A percentile compares a stretch with the other conserved stretches of the same genome.
Evolutionary conservation across 2,329 filamentous ascomycete genomes (phyloP).

Genomic region (Lojkania enalia): DNA sequence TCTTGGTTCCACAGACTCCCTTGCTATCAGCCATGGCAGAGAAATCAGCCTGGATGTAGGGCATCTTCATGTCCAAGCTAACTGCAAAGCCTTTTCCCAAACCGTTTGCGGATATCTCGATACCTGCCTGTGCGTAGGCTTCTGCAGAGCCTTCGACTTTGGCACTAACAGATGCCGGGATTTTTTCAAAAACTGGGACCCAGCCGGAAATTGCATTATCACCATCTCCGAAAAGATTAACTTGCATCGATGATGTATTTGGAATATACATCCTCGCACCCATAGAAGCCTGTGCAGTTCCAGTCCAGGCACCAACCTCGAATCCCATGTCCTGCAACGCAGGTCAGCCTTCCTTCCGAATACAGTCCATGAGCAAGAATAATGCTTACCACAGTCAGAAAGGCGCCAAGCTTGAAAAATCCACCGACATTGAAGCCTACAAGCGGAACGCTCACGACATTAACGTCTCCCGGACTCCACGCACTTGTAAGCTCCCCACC

Average conservation of each 20-base stretch:
- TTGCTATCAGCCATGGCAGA: constrained; percentile 16
- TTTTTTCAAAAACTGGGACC: constrained; percentile 16
- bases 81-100: constrained; percentile 18
- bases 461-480: constrained; percentile 15
- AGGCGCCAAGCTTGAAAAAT: constrained; percentile 21
- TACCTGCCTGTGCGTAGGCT: constrained; percentile 15
- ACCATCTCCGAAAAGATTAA: constrained; percentile 18
- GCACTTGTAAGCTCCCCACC: constrained; percentile 12
- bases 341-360: not conserved
- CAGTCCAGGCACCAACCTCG: constrained; percentile 16
- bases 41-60: constrained; percentile 22
- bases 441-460: constrained; percentile 20
- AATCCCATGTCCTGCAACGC: constrained; percentile 19
- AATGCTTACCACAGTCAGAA: constrained; percentile 14
- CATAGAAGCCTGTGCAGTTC: constrained; percentile 11
- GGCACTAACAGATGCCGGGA: constrained; percentile 17
- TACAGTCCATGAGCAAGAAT: not conserved
- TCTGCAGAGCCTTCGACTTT: constrained; percentile 17
- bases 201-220: constrained; percentile 22
- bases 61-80: constrained; percentile 18
- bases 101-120: constrained; percentile 15
- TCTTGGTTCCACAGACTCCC: constrained; percentile 18
- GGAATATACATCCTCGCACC: constrained; percentile 17
- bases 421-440: constrained; percentile 17
- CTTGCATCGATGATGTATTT: constrained; percentile 14